Evolutionary conservation across 1,139 yeast genomes (phyloP).

Genomic region (Taphrina deformans): DNA sequence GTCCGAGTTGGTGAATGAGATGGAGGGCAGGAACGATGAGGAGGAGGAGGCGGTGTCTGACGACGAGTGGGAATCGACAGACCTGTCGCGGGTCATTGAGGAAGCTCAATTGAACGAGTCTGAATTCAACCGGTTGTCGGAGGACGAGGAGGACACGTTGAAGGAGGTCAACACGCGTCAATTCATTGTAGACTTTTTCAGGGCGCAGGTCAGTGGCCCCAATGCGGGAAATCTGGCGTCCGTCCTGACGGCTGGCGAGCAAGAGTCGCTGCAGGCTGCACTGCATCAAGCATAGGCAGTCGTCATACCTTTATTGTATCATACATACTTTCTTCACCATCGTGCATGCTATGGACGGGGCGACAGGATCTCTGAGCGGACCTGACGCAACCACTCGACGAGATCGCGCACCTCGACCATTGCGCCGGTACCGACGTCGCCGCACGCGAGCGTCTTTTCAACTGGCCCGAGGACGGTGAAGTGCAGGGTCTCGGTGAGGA

Average conservation of each 20-base stretch:
- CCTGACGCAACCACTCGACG: neutral
- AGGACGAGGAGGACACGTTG: constrained; percentile 26
- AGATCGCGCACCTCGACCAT: constrained; percentile 67
- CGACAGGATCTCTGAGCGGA: neutral
- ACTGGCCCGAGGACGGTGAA: constrained; percentile 86
- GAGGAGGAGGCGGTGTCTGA: constrained; percentile 34
- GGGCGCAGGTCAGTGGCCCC: constrained; percentile 43
- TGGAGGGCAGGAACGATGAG: constrained; percentile 21
- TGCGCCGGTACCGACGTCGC: constrained; percentile 97
- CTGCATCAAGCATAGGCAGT: too few species aligned
- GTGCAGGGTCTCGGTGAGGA: constrained; percentile 62
- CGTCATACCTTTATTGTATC: too few species aligned
- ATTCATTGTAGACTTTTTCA: constrained; percentile 19
- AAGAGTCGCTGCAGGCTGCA: neutral
- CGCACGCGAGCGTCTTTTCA: constrained; percentile 89
- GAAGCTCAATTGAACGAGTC: constrained; percentile 27
- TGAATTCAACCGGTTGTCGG: constrained; percentile 5
- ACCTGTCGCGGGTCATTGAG: constrained; percentile 11
- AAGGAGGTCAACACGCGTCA: constrained; percentile 22
- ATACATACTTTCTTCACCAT: too few species aligned
- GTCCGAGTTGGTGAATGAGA: constrained; percentile 27
- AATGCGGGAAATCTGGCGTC: neutral
- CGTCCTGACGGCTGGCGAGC: constrained; percentile 10
- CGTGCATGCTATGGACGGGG: too few species aligned
- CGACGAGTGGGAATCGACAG: constrained; percentile 33